Evolutionary conservation across 73 alveolate species (phyloP).

Genomic region (Tetrahymena borealis): DNA sequence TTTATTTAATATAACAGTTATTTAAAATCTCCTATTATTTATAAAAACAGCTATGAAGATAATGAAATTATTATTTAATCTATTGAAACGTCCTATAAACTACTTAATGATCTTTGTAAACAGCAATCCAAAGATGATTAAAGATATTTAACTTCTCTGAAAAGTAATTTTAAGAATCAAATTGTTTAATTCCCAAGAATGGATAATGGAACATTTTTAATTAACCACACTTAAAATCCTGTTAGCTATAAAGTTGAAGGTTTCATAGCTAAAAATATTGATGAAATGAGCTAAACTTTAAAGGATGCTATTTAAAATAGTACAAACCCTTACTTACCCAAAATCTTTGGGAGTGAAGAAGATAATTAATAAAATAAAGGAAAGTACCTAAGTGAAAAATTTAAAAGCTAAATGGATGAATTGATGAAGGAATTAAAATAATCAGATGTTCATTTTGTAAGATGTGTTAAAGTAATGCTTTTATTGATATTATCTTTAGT

Average conservation of each 20-base stretch:
- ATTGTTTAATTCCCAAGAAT: slow-evolving; percentile 12
- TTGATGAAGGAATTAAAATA: slow-evolving; percentile 10
- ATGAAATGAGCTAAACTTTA: slow-evolving; percentile 53
- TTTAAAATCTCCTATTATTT: not conserved
- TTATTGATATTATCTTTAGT: not conserved
- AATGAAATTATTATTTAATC: slow-evolving; percentile 33
- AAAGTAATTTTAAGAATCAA: slow-evolving; percentile 33
- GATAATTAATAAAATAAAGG: not conserved
- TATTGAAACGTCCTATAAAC: slow-evolving; percentile 44
- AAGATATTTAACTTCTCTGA: slow-evolving; percentile 7
- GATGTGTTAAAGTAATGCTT: slow-evolving; percentile 10
- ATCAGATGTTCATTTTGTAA: slow-evolving; percentile 14
- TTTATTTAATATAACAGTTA: not conserved
- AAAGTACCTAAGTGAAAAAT: slow-evolving; percentile 7
- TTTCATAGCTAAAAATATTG: slow-evolving; percentile 86
- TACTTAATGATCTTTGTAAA: not conserved
- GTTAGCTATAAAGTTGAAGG: slow-evolving; percentile 74
- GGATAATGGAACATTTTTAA: slow-evolving; percentile 45
- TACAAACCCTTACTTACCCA: not conserved
- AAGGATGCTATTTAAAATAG: slow-evolving; percentile 7
- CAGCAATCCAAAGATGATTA: slow-evolving; percentile 1
- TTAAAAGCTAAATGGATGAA: slow-evolving; percentile 5
- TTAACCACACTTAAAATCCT: slow-evolving; percentile 75
- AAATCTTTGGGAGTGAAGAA: slow-evolving; percentile 5
- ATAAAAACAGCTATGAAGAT: slow-evolving; percentile 43